A percentile compares a stretch with the other conserved stretches of the same genome.
Conservation (phyloP, 768 basidiomycete genomes). For the Lactifluus pinguis region DNA sequence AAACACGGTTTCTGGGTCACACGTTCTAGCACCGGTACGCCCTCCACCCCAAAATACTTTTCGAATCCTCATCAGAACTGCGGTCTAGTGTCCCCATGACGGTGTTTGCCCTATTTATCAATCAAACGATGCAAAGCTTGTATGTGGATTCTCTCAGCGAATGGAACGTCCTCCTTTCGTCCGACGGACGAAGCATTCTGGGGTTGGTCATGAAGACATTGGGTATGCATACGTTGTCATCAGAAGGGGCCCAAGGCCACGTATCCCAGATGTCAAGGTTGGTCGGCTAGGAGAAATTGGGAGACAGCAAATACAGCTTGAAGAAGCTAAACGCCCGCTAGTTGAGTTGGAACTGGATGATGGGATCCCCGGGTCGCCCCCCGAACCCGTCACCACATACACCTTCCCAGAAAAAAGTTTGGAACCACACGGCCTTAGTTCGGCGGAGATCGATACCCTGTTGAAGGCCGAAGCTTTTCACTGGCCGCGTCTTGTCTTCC, state of each 20-base stretch:
- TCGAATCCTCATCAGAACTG: constrained; percentile 1
- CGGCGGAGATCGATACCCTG: constrained; percentile 38
- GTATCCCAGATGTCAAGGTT: constrained; percentile 26
- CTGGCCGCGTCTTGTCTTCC: constrained; percentile 88
- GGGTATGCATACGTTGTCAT: constrained; percentile 89
- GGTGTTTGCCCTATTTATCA: constrained; percentile 66
- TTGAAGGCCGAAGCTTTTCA: constrained; percentile 68
- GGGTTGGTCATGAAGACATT: constrained; percentile 75
- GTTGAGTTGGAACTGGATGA: constrained; percentile 22
- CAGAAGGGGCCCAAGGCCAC: constrained; percentile 66
- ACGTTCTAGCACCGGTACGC: constrained; percentile 84
- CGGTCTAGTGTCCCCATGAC: constrained; percentile 82
- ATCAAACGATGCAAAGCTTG: constrained; percentile 41
- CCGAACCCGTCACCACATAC: not conserved
- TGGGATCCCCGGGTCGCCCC: not conserved
- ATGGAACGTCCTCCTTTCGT: constrained; percentile 81
- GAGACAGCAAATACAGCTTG: constrained; percentile 33
- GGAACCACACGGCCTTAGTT: constrained; percentile 5
- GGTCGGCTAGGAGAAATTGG: constrained; percentile 51
- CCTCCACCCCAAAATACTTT: constrained; percentile 5
- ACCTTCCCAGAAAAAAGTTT: not conserved
- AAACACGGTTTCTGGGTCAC: constrained; percentile 44
- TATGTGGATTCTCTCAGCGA: constrained; percentile 83
- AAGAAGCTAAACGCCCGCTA: constrained; percentile 16
- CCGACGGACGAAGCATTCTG: constrained; percentile 80